A percentile compares a stretch with the other conserved stretches of the same genome.
Evolutionary conservation across 768 basidiomycete genomes (phyloP).

Genomic region (Kwoniella dejecticola): DNA sequence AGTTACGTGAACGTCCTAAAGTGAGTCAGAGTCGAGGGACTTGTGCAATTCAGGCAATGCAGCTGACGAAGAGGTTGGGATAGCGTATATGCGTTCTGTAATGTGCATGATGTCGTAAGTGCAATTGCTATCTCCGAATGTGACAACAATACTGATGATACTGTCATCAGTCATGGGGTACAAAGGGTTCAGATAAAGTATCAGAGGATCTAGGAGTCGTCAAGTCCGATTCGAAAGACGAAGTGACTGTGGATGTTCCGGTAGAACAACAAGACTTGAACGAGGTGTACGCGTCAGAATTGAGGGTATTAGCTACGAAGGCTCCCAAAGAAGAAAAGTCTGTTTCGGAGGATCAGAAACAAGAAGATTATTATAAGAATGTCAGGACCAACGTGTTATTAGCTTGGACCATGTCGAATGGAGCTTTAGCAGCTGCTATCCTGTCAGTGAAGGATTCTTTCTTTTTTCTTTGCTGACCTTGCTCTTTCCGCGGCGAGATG

Average conservation of each 20-base stretch:
- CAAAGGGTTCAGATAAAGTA: conserved; percentile 88
- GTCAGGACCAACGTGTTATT: conserved; percentile 89
- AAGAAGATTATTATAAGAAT: conserved; percentile 58
- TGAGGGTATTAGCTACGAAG: conserved; percentile 75
- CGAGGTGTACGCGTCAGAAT: conserved; percentile 77
- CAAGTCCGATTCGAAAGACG: conserved; percentile 67
- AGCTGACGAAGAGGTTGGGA: background rate
- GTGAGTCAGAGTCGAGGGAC: conserved; percentile 62
- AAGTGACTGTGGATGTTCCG: conserved; percentile 83
- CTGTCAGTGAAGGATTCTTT: conserved; percentile 63
- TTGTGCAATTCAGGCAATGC: background rate
- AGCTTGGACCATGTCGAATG: conserved; percentile 84
- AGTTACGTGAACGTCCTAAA: conserved; percentile 92
- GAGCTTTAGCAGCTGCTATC: conserved; percentile 72
- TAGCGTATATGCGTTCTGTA: conserved; percentile 65
- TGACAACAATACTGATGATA: background rate
- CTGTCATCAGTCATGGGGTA: conserved; percentile 76
- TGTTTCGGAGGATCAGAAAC: conserved; percentile 48
- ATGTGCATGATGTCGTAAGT: conserved; percentile 55
- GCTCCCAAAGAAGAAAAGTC: conserved; percentile 69
- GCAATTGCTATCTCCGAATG: background rate
- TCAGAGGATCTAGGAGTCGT: conserved; percentile 83
- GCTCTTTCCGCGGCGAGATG: no score
- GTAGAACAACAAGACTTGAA: conserved; percentile 76
- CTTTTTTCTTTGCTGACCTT: conserved; percentile 56